phyloP scores from a whole-genome alignment of 2,329 filamentous ascomycete species.

The Tolypocladium guangdongense region DNA sequence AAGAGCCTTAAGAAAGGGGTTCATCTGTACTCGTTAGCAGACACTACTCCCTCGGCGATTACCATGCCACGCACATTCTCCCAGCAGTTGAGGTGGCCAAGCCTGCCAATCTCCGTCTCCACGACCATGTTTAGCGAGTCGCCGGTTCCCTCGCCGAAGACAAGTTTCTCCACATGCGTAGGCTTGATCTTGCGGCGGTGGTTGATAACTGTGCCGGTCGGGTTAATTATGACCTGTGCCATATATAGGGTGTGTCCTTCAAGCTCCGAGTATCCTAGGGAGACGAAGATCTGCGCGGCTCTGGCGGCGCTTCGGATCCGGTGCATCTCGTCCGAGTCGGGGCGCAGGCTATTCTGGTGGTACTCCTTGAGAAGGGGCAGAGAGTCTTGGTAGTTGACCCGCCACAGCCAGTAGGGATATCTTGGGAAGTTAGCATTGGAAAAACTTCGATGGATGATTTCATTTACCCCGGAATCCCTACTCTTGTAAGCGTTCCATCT shows the following conservation, averaged over 20 bases:
- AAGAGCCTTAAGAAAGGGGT: constrained; percentile 41
- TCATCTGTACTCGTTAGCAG: constrained; percentile 23
- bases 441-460: too few species aligned
- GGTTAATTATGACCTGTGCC: constrained; percentile 40
- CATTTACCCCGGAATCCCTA: constrained; percentile 14
- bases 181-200: constrained; percentile 46
- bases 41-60: too few species aligned
- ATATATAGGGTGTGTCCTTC: constrained; percentile 41
- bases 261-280: constrained; percentile 42
- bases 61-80: constrained; percentile 32
- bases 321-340: constrained; percentile 41
- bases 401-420: constrained; percentile 48
- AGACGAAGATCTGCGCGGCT: constrained; percentile 39
- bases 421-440: constrained; percentile 14
- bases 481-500: too few species aligned
- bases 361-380: constrained; percentile 20
- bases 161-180: constrained; percentile 43
- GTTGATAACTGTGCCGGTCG: constrained; percentile 36
- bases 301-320: constrained; percentile 37
- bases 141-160: constrained; percentile 44
- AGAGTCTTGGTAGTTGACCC: constrained; percentile 25
- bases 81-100: constrained; percentile 46
- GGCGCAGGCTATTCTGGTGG: constrained; percentile 39
- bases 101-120: constrained; percentile 35
- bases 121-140: constrained; percentile 38